A percentile compares a stretch with the other conserved stretches of the same genome.
phyloP scores from a whole-genome alignment of 352 stramenopile species.

The Phytopythium delawarense region DNA sequence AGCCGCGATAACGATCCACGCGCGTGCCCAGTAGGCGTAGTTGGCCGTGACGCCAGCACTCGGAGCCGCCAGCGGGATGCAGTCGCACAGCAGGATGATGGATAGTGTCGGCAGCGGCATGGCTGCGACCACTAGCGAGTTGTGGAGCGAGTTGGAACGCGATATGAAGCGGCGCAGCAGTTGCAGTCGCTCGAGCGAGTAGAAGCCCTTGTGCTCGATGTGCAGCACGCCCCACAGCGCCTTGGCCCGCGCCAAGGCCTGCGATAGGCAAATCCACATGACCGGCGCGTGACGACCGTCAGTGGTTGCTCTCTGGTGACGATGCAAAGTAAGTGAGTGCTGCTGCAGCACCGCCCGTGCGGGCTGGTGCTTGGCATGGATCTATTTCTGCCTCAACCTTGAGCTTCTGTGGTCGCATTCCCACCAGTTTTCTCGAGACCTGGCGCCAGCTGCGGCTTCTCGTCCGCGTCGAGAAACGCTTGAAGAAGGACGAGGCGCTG shows the following conservation, averaged over 20 bases:
- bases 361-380: not conserved
- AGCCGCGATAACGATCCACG: constrained; percentile 11
- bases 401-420: not conserved
- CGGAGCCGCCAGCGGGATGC: constrained; percentile 12
- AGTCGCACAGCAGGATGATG: constrained; percentile 10
- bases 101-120: constrained; percentile 14
- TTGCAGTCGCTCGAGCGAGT: constrained; percentile 15
- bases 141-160: not conserved
- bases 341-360: no score
- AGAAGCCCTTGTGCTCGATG: constrained; percentile 18
- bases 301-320: not conserved
- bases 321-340: no score
- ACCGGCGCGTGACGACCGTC: not conserved
- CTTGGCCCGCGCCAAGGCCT: not conserved
- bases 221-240: constrained; percentile 9
- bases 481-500: no score
- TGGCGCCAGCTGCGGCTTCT: no score
- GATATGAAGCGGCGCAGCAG: not conserved
- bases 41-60: constrained; percentile 11
- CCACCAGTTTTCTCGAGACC: not conserved
- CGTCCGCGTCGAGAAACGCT: no score
- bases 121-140: not conserved
- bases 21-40: constrained; percentile 12
- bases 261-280: not conserved
- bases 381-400: not conserved